Evolutionary conservation across 2,329 filamentous ascomycete genomes (phyloP), one percentile per base, ranked within the genome.

Genomic region (Pseudocercospora musae): DNA sequence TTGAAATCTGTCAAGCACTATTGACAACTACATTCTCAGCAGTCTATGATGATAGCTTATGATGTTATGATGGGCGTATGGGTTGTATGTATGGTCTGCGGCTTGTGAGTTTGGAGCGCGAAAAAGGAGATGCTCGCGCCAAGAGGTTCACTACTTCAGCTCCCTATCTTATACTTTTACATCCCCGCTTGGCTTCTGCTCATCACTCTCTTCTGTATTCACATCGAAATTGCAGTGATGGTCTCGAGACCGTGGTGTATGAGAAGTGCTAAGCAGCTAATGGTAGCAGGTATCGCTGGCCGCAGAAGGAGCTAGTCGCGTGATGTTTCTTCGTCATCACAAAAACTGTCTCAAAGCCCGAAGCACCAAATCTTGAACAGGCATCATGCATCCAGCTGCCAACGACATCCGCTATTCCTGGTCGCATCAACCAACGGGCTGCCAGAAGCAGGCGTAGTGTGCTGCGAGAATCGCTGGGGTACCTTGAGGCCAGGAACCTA

Each of bases 41-140:
- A 29, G 33, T 56, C 13, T 29, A 44, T 56, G 37, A 56, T 56
- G 53, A 37, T 54, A 11, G 52, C 52, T 33, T 18, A 54, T 54
- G 40, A 25, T 42, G n/a, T 46, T 40, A 57, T n/a, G 55, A 57
- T 33, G 55, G 25, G 15, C 25, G 27, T 48, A 31, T 52, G 55
- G 23, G n/a, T 8, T 57, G 55, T 57, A 57, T 31, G 33, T 57
- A 57, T 48, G 55, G 55, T 57, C 13, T 57, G 37, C 21, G 37
- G 55, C 27, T 57, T 48, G n/a, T n/a, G 42, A 31, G 55, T 57
- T 57, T 40, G 55, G 55, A 46, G 42, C 33, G 37, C 23, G 40
- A 15, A 42, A 25, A 57, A 48, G 23, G 55, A 57, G 37, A 48
- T 57, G 55, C 37, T 46, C 37, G 37, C 55, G 55, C 40, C 55